Evolutionary conservation across 1,139 yeast genomes (phyloP).

Genomic region (Suhomyces panamericanus): DNA sequence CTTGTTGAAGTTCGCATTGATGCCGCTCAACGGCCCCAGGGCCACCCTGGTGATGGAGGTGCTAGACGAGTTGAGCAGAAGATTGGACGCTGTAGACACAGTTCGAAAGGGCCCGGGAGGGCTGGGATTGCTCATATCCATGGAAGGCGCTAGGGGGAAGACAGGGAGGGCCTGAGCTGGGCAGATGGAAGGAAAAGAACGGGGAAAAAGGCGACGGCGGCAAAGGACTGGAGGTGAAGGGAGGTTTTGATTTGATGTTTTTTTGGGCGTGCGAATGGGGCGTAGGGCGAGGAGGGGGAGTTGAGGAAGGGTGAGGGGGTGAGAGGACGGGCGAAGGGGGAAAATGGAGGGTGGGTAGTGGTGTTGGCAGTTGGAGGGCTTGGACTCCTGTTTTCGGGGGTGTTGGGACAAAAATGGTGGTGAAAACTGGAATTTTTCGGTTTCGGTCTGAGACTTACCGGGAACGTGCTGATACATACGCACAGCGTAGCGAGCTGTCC

Average conservation of each 20-base stretch:
- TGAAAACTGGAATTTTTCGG: not conserved
- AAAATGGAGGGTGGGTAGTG: no score
- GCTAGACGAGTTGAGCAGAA: conserved; percentile 30
- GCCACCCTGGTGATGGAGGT: conserved; percentile 39
- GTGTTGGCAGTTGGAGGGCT: not conserved
- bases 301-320: not conserved
- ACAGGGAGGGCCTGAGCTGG: not conserved
- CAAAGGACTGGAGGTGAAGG: not conserved
- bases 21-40: conserved; percentile 46
- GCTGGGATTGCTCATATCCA: conserved; percentile 7
- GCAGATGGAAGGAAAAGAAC: not conserved
- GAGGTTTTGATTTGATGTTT: not conserved
- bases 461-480: not conserved
- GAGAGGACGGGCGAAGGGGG: no score
- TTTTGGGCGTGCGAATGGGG: conserved; percentile 6
- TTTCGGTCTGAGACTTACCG: not conserved
- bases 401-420: not conserved
- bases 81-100: conserved; percentile 36
- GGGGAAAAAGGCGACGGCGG: not conserved
- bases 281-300: not conserved
- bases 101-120: conserved; percentile 36
- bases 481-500: not conserved
- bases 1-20: conserved; percentile 53
- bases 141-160: not conserved
- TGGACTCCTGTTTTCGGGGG: not conserved